phyloP scores from a whole-genome alignment of 106 monocot species.

The Amphibolis antarctica region DNA sequence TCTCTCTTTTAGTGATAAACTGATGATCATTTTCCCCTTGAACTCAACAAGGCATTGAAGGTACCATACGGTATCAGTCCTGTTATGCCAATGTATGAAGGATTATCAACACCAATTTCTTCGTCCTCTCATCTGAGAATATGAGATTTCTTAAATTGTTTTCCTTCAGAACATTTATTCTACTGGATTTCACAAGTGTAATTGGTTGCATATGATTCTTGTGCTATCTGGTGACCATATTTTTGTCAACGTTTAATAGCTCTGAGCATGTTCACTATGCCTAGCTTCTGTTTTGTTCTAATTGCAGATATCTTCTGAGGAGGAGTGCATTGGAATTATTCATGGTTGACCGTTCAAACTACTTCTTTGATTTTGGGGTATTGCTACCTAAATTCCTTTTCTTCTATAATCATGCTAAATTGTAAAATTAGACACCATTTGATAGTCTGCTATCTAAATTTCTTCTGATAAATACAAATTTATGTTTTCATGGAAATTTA shows the following conservation, averaged over 20 bases:
- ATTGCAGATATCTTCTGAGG: slow-evolving; percentile 74
- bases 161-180: neutral
- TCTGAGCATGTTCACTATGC: neutral
- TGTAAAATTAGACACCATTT: neutral
- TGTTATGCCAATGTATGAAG: no score
- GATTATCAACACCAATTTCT: no score
- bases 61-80: no score
- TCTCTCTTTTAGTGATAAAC: no score
- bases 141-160: no score
- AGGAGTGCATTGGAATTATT: slow-evolving; percentile 92
- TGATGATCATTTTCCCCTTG: no score
- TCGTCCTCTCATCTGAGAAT: no score
- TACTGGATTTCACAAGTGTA: no score
- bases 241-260: neutral
- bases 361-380: slow-evolving; percentile 99
- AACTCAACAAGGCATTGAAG: no score
- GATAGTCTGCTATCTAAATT: neutral
- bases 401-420: neutral
- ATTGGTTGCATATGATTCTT: no score
- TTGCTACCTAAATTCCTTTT: neutral
- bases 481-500: slow-evolving; percentile 1
- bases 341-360: slow-evolving; percentile 85
- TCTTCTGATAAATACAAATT: neutral
- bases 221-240: neutral
- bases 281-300: neutral